A percentile compares a stretch with the other conserved stretches of the same genome.
These are phyloP conservation scores for Fusarium sulawesiense DNA, from an alignment of 2,329 filamentous ascomycete species.

Conservation along the genomic window DNA sequence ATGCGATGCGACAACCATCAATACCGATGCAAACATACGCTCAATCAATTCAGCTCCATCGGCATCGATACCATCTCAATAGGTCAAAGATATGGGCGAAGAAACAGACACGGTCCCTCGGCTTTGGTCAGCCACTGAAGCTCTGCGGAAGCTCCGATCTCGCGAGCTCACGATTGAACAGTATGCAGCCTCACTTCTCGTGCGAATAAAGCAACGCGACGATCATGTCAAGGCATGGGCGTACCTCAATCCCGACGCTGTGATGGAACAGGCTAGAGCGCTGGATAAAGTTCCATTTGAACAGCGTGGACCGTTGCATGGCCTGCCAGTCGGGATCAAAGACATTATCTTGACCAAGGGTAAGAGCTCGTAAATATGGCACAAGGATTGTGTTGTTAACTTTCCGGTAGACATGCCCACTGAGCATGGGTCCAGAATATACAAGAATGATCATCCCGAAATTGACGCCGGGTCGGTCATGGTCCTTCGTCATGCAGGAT, in stretches of 20 bases:
- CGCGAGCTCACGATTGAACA: conserved; percentile 60
- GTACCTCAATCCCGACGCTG: conserved; percentile 55
- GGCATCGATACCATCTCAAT: background rate
- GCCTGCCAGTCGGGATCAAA: conserved; percentile 67
- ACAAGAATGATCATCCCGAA: conserved; percentile 54
- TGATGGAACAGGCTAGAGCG: conserved; percentile 60
- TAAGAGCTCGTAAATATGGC: conserved; percentile 26
- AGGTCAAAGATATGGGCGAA: rapidly evolving
- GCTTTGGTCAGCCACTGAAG: conserved; percentile 56
- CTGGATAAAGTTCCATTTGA: conserved; percentile 61
- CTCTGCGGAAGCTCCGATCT: conserved; percentile 51
- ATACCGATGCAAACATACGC: background rate
- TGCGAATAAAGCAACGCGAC: conserved; percentile 58
- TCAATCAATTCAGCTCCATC: background rate
- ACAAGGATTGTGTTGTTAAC: background rate
- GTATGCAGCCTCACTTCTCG: conserved; percentile 62
- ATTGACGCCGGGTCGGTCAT: conserved; percentile 64
- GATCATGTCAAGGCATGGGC: conserved; percentile 62
- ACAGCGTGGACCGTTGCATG: conserved; percentile 66
- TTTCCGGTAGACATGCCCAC: conserved; percentile 63
- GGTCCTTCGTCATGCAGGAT: conserved; percentile 64
- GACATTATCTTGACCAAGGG: conserved; percentile 69
- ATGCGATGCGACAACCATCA: background rate
- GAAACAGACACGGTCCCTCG: conserved; percentile 1
- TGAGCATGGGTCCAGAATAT: conserved; percentile 64